A percentile compares a stretch with the other conserved stretches of the same genome.
Evolutionary conservation across 2,329 filamentous ascomycete genomes (phyloP).

Genomic region (Rhynchosporium secalis): DNA sequence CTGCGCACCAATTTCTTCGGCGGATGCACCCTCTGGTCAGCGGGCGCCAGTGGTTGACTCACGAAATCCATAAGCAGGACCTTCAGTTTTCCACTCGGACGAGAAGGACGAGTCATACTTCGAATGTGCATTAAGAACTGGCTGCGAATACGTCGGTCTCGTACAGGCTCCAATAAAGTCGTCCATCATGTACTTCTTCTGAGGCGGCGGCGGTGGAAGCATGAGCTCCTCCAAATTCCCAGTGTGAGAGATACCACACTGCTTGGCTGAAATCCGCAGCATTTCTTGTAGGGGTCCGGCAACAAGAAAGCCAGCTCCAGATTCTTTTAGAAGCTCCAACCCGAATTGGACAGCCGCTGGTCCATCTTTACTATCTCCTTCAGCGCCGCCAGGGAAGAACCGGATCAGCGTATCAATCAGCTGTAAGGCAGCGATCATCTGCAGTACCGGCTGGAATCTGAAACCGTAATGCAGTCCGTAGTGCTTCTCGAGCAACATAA

Average conservation of each 20-base stretch:
- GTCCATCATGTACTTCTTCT: constrained; percentile 32
- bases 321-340: constrained; percentile 36
- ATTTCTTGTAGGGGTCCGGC: constrained; percentile 38
- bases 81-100: constrained; percentile 33
- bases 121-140: constrained; percentile 34
- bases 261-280: constrained; percentile 34
- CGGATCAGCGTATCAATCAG: constrained; percentile 38
- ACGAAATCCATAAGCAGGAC: constrained; percentile 29
- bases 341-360: constrained; percentile 36
- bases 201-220: constrained; percentile 14
- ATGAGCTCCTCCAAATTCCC: constrained; percentile 28
- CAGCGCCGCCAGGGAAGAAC: constrained; percentile 35
- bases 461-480: constrained; percentile 37
- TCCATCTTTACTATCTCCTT: constrained; percentile 32
- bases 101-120: constrained; percentile 37
- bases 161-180: constrained; percentile 40
- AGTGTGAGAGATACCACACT: constrained; percentile 33
- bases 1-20: constrained; percentile 34
- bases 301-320: constrained; percentile 36
- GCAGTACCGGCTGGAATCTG: constrained; percentile 39
- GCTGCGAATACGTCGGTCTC: constrained; percentile 36
- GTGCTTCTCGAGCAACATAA: constrained; percentile 37
- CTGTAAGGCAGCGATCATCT: constrained; percentile 40
- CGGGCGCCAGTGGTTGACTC: constrained; percentile 17
- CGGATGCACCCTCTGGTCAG: constrained; percentile 22